Evolutionary conservation across 2,329 filamentous ascomycete genomes (phyloP), one percentile per base, ranked within the genome.

Genomic region (Penicillium sp.): DNA sequence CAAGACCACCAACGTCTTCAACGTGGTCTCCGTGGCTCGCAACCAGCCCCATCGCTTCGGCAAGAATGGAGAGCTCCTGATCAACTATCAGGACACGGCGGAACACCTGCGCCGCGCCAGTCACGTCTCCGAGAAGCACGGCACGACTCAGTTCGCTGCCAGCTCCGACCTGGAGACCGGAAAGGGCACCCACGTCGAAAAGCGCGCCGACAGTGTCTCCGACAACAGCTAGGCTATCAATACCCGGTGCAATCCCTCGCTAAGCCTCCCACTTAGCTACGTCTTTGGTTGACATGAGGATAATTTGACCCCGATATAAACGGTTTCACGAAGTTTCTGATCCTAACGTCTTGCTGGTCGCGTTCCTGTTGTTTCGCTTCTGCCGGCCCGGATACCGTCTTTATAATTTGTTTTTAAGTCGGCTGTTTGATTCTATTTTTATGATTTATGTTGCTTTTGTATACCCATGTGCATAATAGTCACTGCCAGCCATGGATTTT

Each of bases 31-130:
- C 36, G 65, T 76, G 23, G 76, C 77, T 1, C 59, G 65, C 10
- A 62, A 77, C 1, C 61, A 73, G 49, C 76, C 77, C 14, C 68
- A 72, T 47, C 68, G 76, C 18, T 80, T 76, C 51, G 77, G 74
- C 42, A 78, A 78, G 67, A 70, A 73, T 11, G 77, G 77, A 3
- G 72, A 80, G 48, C 51, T 77, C 27, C 67, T 79, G 29, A 74
- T 79, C 50, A 60, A 68, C 33, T 79, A 78, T 46, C 63, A 72
- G 7, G 57, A 65, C 15, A 66, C 65, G 1, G 64, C 64, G 20
- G 60, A 67, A 47, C 62, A 67, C 33, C 36, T 57, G 15, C 53
- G 56, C 27, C 56, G 61, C 15, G 55, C 50, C 19, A 58, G 53
- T 43, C 45, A 50, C 19, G 36, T 46, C 9, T 45, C 50, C 11